These are phyloP conservation scores for Ustulina deusta DNA, from an alignment of 2,329 filamentous ascomycete genomes.

Conservation along the genomic window DNA sequence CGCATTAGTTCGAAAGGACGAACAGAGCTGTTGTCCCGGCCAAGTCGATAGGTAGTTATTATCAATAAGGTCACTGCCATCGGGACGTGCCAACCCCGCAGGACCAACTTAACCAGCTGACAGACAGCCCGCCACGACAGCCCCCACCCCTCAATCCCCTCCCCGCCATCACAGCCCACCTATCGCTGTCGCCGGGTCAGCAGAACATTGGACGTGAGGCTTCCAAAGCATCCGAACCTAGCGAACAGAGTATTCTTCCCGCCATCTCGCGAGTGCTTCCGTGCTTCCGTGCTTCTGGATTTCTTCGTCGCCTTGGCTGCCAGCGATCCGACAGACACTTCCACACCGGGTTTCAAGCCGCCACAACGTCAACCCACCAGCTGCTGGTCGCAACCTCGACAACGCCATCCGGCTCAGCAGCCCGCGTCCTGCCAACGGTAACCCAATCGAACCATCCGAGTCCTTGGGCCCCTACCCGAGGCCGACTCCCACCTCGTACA, in stretches of 20 bases:
- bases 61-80: too few species aligned
- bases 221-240: not conserved
- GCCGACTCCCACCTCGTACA: slow-evolving; percentile 10
- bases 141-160: not conserved
- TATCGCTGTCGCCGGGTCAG: slow-evolving; percentile 18
- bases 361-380: not conserved
- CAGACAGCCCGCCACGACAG: not conserved
- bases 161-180: slow-evolving; percentile 3
- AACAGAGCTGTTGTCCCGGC: too few species aligned
- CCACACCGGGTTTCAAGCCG: not conserved
- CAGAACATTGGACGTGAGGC: slow-evolving; percentile 8
- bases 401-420: not conserved
- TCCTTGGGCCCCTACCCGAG: not conserved
- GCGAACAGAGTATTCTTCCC: not conserved
- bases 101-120: not conserved
- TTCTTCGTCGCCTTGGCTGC: not conserved
- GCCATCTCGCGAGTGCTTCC: not conserved
- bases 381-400: slow-evolving; percentile 10
- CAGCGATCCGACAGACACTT: not conserved
- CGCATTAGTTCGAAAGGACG: too few species aligned
- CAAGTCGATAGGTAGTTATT: too few species aligned
- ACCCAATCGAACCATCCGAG: slow-evolving; percentile 11
- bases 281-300: not conserved
- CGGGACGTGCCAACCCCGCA: not conserved
- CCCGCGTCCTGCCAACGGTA: not conserved